Percentiles rank a stretch among this genome's conserved stretches.
Evolutionary conservation across 2,329 filamentous ascomycete species (phyloP).

Genomic region (Cladosporium sp.): DNA sequence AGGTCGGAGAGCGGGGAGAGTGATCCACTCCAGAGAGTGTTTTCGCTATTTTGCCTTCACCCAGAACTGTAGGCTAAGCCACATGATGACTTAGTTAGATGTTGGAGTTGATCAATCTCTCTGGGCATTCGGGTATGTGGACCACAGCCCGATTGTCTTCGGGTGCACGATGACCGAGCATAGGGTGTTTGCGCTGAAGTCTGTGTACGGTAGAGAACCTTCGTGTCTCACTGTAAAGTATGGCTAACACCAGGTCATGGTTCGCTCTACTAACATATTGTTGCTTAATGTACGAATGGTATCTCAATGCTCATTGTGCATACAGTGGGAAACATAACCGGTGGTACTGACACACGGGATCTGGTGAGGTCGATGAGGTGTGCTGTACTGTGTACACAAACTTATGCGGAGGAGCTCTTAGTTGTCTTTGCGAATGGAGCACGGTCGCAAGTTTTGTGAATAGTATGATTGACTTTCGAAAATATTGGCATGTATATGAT

Average conservation of each 20-base stretch:
- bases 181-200: background rate
- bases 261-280: background rate
- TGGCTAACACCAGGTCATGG: background rate
- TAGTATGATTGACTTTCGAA: background rate
- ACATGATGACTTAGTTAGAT: background rate
- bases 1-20: constrained; percentile 3
- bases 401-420: background rate
- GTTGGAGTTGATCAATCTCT: background rate
- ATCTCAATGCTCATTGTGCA: background rate
- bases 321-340: background rate
- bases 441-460: background rate
- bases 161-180: background rate
- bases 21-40: background rate
- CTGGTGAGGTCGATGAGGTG: background rate
- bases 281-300: background rate
- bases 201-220: background rate
- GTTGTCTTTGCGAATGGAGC: too few species aligned
- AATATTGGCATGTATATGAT: background rate
- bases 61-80: background rate
- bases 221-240: background rate
- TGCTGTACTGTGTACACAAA: too few species aligned
- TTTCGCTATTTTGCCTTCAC: background rate
- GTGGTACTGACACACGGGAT: background rate
- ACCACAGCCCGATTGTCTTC: background rate
- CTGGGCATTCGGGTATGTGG: background rate